Evolutionary conservation across 2,329 filamentous ascomycete species (phyloP).

Genomic region (Bretziella fagacearum): DNA sequence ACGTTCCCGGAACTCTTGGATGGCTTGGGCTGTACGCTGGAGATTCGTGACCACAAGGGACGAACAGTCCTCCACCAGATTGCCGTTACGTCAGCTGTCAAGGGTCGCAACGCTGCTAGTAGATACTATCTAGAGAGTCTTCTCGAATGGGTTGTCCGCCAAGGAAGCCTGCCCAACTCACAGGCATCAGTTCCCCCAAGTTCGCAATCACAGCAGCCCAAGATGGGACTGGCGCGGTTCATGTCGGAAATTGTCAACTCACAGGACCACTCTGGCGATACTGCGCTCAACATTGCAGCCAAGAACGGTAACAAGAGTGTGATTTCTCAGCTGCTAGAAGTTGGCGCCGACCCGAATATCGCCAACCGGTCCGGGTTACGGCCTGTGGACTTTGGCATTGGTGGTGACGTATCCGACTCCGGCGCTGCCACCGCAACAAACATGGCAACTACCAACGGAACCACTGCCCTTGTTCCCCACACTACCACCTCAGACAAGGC

Average conservation of each 20-base stretch:
- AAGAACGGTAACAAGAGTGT: slow-evolving; percentile 87
- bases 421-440: slow-evolving; percentile 24
- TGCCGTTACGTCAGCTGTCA: slow-evolving; percentile 86
- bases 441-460: slow-evolving; percentile 19
- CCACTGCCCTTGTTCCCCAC: slow-evolving; percentile 25
- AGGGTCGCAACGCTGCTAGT: slow-evolving; percentile 77
- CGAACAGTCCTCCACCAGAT: slow-evolving; percentile 93
- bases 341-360: slow-evolving; percentile 84
- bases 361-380: slow-evolving; percentile 77
- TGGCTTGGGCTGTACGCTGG: slow-evolving; percentile 74
- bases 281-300: slow-evolving; percentile 82
- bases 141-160: slow-evolving; percentile 83
- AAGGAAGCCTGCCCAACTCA: slow-evolving; percentile 42
- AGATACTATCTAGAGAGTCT: slow-evolving; percentile 93
- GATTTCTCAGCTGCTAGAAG: slow-evolving; percentile 89
- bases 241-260: slow-evolving; percentile 96
- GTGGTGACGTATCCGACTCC: slow-evolving; percentile 43
- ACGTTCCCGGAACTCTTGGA: slow-evolving; percentile 86
- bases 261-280: slow-evolving; percentile 85
- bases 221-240: slow-evolving; percentile 77
- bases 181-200: slow-evolving; percentile 22
- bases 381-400: slow-evolving; percentile 88
- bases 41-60: slow-evolving; percentile 75
- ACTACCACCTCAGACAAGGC: slow-evolving; percentile 20
- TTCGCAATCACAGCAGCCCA: slow-evolving; percentile 34